A percentile compares a stretch with the other conserved stretches of the same genome.
These are phyloP conservation scores for Pseudogymnoascus sp. DNA, from an alignment of 2,329 filamentous ascomycete genomes.

Conservation along the genomic window DNA sequence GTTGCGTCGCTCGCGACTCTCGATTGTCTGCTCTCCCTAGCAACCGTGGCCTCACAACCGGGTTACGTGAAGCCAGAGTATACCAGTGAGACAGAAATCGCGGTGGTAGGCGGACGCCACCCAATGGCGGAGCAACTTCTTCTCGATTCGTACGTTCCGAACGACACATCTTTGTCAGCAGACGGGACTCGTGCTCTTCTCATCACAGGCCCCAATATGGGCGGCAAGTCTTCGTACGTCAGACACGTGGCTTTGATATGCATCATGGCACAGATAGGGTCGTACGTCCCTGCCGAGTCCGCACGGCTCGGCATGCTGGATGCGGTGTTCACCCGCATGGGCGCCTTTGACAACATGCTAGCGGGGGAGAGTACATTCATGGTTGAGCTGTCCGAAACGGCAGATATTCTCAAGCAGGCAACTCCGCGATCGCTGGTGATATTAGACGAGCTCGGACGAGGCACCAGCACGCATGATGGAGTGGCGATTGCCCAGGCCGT, in stretches of 20 bases:
- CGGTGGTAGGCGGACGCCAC: constrained; percentile 69
- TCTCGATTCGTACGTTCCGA: constrained; percentile 81
- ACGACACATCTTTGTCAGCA: constrained; percentile 65
- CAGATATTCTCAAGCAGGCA: constrained; percentile 80
- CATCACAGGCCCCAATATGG: constrained; percentile 97
- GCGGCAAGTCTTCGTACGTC: constrained; percentile 96
- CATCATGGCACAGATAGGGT: constrained; percentile 91
- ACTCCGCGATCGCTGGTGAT: constrained; percentile 80
- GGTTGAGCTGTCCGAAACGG: constrained; percentile 91
- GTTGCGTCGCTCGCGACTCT: constrained; percentile 78
- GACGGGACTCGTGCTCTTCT: constrained; percentile 52
- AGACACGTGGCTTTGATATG: constrained; percentile 83
- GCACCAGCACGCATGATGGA: constrained; percentile 90
- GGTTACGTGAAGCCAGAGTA: constrained; percentile 76
- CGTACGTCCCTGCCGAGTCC: constrained; percentile 75
- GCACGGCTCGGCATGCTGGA: constrained; percentile 75
- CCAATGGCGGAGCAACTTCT: constrained; percentile 93
- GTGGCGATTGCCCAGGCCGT: constrained; percentile 93
- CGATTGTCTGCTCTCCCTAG: constrained; percentile 82
- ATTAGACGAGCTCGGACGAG: constrained; percentile 86
- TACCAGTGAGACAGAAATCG: constrained; percentile 54
- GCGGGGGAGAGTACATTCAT: constrained; percentile 94
- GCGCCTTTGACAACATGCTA: constrained; percentile 92
- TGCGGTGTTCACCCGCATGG: constrained; percentile 89
- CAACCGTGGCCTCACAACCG: constrained; percentile 73